Evolutionary conservation across 257 asterid species (phyloP).

Genomic region (Penstemon barbatus): DNA sequence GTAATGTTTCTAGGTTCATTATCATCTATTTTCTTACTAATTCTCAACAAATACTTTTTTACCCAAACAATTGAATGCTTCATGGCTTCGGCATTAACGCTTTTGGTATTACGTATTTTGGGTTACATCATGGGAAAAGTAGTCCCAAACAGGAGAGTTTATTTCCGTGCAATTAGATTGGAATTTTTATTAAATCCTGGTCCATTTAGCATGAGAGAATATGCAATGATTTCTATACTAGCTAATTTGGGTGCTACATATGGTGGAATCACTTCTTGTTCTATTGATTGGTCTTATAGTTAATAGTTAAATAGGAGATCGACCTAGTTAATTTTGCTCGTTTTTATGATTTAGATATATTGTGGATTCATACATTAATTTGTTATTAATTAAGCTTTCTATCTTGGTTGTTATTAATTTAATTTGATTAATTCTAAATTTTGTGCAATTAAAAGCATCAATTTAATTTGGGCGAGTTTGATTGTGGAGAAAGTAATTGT

Average conservation of each 20-base stretch:
- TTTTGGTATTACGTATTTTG: conserved; percentile 35
- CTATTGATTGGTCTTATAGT: conserved; percentile 24
- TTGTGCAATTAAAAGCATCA: too few species aligned
- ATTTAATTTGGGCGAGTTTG: too few species aligned
- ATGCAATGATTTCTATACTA: conserved; percentile 59
- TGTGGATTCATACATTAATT: too few species aligned
- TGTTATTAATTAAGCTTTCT: too few species aligned
- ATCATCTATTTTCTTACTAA: conserved; percentile 41
- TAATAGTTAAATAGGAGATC: not conserved
- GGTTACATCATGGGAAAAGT: conserved; percentile 52
- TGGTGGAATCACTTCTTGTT: conserved; percentile 57
- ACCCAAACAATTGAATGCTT: conserved; percentile 52
- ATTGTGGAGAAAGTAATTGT: too few species aligned
- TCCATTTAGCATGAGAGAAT: conserved; percentile 54
- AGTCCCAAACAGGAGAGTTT: conserved; percentile 48
- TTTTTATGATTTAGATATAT: too few species aligned
- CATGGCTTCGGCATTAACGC: conserved; percentile 43
- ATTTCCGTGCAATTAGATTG: conserved; percentile 38
- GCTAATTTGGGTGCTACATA: conserved; percentile 60
- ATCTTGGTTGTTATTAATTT: too few species aligned
- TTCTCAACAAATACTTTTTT: conserved; percentile 48
- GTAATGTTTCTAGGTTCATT: conserved; percentile 50
- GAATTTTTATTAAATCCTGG: conserved; percentile 62
- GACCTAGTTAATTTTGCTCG: too few species aligned
- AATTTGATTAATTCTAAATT: too few species aligned